Base-by-base conservation (phyloP, 2,329 filamentous ascomycete species). In the Ophiostoma sp. region DNA sequence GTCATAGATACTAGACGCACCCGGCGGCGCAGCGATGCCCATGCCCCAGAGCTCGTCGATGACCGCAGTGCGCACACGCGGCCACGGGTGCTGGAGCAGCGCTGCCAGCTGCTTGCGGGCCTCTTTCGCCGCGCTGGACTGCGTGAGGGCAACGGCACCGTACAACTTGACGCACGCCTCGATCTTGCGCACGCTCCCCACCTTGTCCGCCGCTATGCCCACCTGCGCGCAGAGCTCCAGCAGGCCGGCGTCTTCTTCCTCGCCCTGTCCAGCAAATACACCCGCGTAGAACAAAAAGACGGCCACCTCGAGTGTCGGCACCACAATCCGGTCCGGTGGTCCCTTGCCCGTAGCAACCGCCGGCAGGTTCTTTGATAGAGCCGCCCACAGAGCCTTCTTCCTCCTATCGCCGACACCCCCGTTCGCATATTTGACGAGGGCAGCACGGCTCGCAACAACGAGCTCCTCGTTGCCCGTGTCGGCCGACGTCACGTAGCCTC, bases 131-230 rank as follows among this genome's bases (percentile, higher is more conserved):
- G 23, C 66, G 13, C 20, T 57, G 33, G 11, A 36, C 35, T 11
- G 54, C 78, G 77, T 23, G 17, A 64, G 60, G 15, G 87, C 87
- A 35, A 97, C 80, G 0, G 87, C 88, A 2, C 89, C 86, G 79
- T 97, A 98, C 15, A 95, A 86, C 75, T 89, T 90, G 72, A 96
- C 82, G 31, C 91, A 92, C 0, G 92, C 90, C 77, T 92, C 87
- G 1, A 98, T 83, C 78, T 95, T 94, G 68, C 89, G 86, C 62
- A 97, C 86, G 77, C 92, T 95, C 27, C 90, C 88, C 0, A 90
- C 91, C 79, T 94, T 94, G 81, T 91, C 94, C 73, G 94, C 91
- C 0, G 91, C 86, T 78, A 90, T 93, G 76, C 96, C 92, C 4
- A 90, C 86, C 48, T 88, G 82, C 7, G 88, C 82, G 71, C 93